These are phyloP conservation scores for Scheffersomyces insectosa DNA, from an alignment of 1,139 yeast genomes.

Conservation along the genomic window DNA sequence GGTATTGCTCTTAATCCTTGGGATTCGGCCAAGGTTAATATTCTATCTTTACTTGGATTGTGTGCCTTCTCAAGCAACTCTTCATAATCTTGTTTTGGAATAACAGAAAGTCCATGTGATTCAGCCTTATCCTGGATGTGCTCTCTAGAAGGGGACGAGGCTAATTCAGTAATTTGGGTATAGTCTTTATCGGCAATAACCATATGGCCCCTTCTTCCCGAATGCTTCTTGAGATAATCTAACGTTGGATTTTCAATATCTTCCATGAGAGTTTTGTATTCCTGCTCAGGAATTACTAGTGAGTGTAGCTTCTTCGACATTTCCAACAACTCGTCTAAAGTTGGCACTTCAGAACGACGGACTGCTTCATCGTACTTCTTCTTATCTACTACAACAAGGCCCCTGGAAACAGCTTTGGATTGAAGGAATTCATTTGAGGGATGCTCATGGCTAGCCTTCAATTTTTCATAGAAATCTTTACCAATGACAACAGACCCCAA, in stretches of 20 bases:
- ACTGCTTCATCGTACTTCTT: conserved; percentile 7
- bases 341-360: conserved; percentile 8
- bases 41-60: conserved; percentile 11
- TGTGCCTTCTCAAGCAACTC: conserved; percentile 8
- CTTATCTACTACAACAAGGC: conserved; percentile 8
- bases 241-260: conserved; percentile 10
- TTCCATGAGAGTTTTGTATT: conserved; percentile 6
- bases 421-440: conserved; percentile 27
- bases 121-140: conserved; percentile 36
- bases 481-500: conserved; percentile 7
- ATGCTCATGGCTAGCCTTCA: conserved; percentile 11
- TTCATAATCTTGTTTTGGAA: conserved; percentile 16
- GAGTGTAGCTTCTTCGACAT: conserved; percentile 5
- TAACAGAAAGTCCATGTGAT: conserved; percentile 19
- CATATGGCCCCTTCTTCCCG: conserved; percentile 2
- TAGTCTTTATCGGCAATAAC: conserved; percentile 11
- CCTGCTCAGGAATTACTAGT: conserved; percentile 6
- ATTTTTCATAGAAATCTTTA: conserved; percentile 11
- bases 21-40: conserved; percentile 6
- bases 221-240: conserved; percentile 8
- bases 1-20: conserved; percentile 6
- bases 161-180: conserved; percentile 25
- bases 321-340: conserved; percentile 9
- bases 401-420: conserved; percentile 15
- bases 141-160: conserved; percentile 34